These are phyloP conservation scores for Chaetomium globosum DNA, from an alignment of 2,329 filamentous ascomycete genomes.

Conservation along the genomic window DNA sequence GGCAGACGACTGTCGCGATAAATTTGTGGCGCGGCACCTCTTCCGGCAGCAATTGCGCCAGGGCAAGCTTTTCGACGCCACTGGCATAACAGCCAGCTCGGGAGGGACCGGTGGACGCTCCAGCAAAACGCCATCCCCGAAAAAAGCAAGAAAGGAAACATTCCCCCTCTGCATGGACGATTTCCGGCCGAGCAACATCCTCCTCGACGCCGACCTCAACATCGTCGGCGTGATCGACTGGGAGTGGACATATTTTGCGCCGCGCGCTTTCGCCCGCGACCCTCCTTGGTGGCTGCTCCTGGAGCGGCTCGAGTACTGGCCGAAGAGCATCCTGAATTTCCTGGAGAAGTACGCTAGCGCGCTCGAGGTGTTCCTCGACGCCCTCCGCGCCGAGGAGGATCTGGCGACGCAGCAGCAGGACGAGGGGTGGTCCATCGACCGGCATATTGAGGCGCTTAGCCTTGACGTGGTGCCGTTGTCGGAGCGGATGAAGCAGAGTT, in stretches of 20 bases:
- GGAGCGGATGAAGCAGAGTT: constrained; percentile 28
- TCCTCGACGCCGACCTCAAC: constrained; percentile 38
- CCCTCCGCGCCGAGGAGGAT: constrained; percentile 37
- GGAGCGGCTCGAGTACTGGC: constrained; percentile 42
- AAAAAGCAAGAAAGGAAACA: not conserved
- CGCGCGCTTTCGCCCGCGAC: constrained; percentile 39
- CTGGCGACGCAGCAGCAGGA: constrained; percentile 32
- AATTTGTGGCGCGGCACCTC: constrained; percentile 48
- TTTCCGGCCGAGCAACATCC: constrained; percentile 40
- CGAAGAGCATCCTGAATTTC: constrained; percentile 40
- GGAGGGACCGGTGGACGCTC: no score
- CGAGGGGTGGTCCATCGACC: constrained; percentile 8
- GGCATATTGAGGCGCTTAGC: constrained; percentile 6
- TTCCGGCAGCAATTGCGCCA: constrained; percentile 43
- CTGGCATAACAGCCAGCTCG: not conserved
- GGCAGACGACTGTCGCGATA: constrained; percentile 47
- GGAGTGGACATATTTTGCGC: constrained; percentile 45
- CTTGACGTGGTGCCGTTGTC: constrained; percentile 27
- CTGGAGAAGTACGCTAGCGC: constrained; percentile 40
- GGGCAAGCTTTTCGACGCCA: constrained; percentile 8
- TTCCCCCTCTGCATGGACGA: constrained; percentile 43
- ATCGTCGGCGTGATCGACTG: constrained; percentile 47
- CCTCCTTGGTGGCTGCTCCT: constrained; percentile 45
- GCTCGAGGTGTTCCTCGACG: constrained; percentile 42
- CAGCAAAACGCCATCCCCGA: not conserved